Percentiles rank a stretch among this genome's conserved stretches.
Conservation (phyloP, 208 protist genomes). For the Leishmania amazonensis region DNA sequence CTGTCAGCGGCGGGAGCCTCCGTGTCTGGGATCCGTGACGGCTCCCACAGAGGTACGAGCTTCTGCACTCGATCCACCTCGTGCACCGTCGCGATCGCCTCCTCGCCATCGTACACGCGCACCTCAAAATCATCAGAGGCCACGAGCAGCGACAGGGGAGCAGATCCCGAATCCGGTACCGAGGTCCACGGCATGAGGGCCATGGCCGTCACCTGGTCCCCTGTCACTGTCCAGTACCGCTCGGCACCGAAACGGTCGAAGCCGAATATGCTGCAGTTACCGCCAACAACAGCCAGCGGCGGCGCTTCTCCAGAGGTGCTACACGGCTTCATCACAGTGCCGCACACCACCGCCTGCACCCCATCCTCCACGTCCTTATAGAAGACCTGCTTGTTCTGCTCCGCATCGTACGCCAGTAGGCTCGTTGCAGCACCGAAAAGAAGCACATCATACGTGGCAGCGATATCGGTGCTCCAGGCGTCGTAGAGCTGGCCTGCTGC, state of each 20-base stretch:
- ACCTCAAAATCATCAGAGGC: conserved; percentile 95
- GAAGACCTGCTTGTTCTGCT: conserved; percentile 92
- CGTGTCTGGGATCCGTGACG: not conserved
- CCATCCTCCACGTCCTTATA: conserved; percentile 94
- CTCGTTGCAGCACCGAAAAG: conserved; percentile 90
- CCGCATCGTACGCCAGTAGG: conserved; percentile 92
- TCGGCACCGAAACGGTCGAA: conserved; percentile 91
- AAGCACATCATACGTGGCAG: conserved; percentile 70
- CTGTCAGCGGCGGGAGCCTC: not conserved
- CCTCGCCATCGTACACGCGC: conserved; percentile 90
- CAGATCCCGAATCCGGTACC: not conserved
- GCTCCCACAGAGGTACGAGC: conserved; percentile 40
- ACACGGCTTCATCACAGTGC: conserved; percentile 41
- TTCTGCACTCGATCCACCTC: conserved; percentile 85
- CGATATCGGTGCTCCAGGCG: conserved; percentile 11
- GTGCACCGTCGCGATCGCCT: conserved; percentile 76
- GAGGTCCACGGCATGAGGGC: conserved; percentile 71
- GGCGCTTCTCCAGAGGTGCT: conserved; percentile 15
- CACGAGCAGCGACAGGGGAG: conserved; percentile 71
- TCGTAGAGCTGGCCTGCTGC: conserved; percentile 53
- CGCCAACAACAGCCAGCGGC: conserved; percentile 88
- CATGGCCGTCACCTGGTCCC: conserved; percentile 92
- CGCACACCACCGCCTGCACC: conserved; percentile 81
- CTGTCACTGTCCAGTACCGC: conserved; percentile 94
- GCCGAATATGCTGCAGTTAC: conserved; percentile 95